Evolutionary conservation across 169 alveolate genomes (phyloP), one percentile per base, ranked within the genome.

Genomic region (Eimeria acervulina): DNA sequence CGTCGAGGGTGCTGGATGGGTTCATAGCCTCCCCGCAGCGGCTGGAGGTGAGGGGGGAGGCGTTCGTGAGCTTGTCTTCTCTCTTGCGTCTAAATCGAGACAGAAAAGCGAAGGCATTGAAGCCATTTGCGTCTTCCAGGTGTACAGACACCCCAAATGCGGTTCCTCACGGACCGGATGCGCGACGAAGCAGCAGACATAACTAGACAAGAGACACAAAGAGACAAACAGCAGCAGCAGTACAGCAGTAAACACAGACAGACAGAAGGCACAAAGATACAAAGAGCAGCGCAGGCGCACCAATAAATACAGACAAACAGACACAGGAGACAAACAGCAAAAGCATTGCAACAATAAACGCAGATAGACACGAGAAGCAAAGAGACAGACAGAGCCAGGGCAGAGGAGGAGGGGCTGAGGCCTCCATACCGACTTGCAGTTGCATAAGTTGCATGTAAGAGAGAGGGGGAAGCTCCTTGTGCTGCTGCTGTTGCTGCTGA

Each of bases 31-130:
- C 38, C 40, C 90, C 90, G 72, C 63, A 52, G 42, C 31, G 21
- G 70, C 40, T 80, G 44, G 90, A 80, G 90, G 90, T 80, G 38
- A 23, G 90, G 68, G 90, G 90, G n/a, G 90, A 80, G 70, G 90
- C 90, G 8, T 80, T 40, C 33, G 17, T 80, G 90, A 28, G 72
- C 17, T 31, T 80, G 23, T 21, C 63, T 26, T 26, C 90, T 38
- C 68, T 80, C 7, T 7, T 6, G 12, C 3, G 6, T 17, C 31
- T 80, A 51, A 80, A 80, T 15, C 6, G 21, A 23, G 40, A 44
- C 31, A 80, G 90, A 31, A 80, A 15, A 6, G 19, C 12, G n/a
- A 33, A 51, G 26, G 44, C 47, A 8, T 31, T 80, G 47, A 80
- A 80, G 90, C 70, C 90, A 13, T 80, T 80, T 31, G 52, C 90